A percentile compares a stretch with the other conserved stretches of the same genome.
These are phyloP conservation scores for Yamadazyma phyllophila DNA, from an alignment of 805 yeast species.

Conservation along the genomic window DNA sequence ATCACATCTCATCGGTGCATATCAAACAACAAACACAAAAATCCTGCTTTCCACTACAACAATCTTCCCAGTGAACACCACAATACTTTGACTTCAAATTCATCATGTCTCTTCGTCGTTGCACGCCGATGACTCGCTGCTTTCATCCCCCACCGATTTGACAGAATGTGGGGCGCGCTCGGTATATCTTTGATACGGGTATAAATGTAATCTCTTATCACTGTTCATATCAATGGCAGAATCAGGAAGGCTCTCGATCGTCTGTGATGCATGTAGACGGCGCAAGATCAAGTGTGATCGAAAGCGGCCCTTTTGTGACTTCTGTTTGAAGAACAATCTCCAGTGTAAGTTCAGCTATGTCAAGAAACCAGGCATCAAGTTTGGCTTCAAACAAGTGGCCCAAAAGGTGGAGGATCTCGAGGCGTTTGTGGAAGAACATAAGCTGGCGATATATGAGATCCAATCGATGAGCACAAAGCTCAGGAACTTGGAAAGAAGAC, in stretches of 20 bases:
- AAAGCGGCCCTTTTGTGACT: not conserved
- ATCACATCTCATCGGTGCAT: no score
- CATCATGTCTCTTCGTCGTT: no score
- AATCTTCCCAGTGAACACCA: no score
- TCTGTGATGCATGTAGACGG: not conserved
- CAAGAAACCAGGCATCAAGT: not conserved
- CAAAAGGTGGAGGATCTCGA: not conserved
- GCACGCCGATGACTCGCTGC: no score
- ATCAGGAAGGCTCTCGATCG: not conserved
- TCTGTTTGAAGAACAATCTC: not conserved
- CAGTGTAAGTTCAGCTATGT: not conserved
- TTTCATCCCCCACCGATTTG: no score
- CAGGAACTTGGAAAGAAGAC: not conserved
- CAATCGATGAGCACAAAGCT: not conserved
- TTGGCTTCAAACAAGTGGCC: not conserved
- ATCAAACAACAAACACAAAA: no score
- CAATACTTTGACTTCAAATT: no score
- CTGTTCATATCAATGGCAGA: not conserved
- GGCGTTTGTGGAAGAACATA: not conserved
- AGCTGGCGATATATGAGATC: not conserved
- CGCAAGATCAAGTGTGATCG: not conserved
- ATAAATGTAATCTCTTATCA: not conserved
- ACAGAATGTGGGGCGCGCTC: slow-evolving; percentile 1
- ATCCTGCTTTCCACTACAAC: no score
- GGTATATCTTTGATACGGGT: not conserved